Percentiles rank a stretch among this genome's conserved stretches.
Conservation (phyloP, 192 early-diverging fungal species). For the Chytriomyces confervae region DNA sequence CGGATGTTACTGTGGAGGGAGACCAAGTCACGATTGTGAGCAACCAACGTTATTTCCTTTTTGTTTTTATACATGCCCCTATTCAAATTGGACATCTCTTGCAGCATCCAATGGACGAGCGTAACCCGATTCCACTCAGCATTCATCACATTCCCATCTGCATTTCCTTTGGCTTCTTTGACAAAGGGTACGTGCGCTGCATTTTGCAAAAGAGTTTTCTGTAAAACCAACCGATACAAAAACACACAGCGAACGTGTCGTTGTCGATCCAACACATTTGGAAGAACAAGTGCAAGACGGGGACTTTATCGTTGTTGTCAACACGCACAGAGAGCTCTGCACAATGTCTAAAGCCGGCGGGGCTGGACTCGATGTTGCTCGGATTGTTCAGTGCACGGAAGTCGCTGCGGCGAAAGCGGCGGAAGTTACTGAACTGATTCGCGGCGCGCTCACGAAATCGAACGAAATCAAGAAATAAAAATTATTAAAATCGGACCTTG, state of each 20-base stretch:
- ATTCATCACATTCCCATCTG: conserved; percentile 96
- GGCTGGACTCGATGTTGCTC: conserved; percentile 71
- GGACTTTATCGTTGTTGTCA: conserved; percentile 87
- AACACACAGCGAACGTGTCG: conserved; percentile 40
- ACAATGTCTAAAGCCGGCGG: conserved; percentile 92
- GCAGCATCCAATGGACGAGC: conserved; percentile 83
- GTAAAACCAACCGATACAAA: not conserved
- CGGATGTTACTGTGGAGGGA: conserved; percentile 94
- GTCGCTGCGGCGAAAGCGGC: conserved; percentile 76
- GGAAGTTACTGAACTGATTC: conserved; percentile 80
- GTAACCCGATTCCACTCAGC: conserved; percentile 91
- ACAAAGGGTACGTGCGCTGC: conserved; percentile 63
- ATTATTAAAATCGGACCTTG: too few species aligned
- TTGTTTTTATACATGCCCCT: not conserved
- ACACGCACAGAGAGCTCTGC: conserved; percentile 91
- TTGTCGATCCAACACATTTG: conserved; percentile 83
- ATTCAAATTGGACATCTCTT: not conserved
- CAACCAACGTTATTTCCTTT: not conserved
- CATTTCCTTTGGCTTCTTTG: conserved; percentile 92
- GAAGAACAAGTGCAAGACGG: conserved; percentile 89
- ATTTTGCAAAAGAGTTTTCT: not conserved
- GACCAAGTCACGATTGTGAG: conserved; percentile 86
- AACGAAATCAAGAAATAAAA: not conserved
- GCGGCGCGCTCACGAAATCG: conserved; percentile 64
- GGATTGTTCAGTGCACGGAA: conserved; percentile 81